Percentiles rank a stretch among this genome's conserved stretches.
phyloP scores from a whole-genome alignment of 2,329 filamentous ascomycete species.

The Epichloe typhina region DNA sequence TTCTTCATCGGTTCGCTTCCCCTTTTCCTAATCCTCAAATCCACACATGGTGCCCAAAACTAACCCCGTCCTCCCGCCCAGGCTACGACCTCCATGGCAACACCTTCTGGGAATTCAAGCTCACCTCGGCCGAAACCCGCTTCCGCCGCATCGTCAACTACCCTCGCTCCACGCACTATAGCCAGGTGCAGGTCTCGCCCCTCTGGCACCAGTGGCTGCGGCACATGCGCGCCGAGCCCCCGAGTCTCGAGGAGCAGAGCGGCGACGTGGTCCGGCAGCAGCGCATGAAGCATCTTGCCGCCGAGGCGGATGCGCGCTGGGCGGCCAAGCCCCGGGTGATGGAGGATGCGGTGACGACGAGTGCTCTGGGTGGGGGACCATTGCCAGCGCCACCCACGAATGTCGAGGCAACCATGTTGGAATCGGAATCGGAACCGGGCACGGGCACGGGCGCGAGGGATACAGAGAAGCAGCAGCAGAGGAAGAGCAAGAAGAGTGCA shows the following conservation, averaged over 20 bases:
- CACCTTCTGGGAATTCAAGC: conserved; percentile 56
- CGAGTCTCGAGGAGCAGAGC: conserved; percentile 42
- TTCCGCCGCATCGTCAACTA: conserved; percentile 51
- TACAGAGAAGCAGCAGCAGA: background rate
- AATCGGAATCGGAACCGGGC: conserved; percentile 3
- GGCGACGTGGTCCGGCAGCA: conserved; percentile 38
- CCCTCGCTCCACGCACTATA: conserved; percentile 39
- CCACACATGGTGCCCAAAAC: too few relatives aligned
- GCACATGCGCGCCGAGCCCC: conserved; percentile 40
- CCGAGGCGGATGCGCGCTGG: conserved; percentile 51
- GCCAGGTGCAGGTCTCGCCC: conserved; percentile 43
- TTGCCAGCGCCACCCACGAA: too few relatives aligned
- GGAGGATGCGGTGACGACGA: conserved; percentile 18
- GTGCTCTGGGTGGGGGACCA: background rate
- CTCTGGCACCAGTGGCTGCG: conserved; percentile 60
- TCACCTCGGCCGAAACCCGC: conserved; percentile 27
- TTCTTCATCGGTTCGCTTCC: conserved; percentile 43
- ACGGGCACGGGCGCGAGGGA: background rate
- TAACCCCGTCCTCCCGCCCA: conserved; percentile 14
- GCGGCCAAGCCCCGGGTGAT: conserved; percentile 41
- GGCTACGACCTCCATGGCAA: conserved; percentile 53
- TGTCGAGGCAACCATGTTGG: background rate
- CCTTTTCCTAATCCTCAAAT: background rate
- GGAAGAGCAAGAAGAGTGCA: conserved; percentile 8
- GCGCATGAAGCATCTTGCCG: conserved; percentile 42